Evolutionary conservation across 305 asterid genomes (phyloP), one percentile per base, ranked within the genome.

Genomic region (Ilex paraguariensis): DNA sequence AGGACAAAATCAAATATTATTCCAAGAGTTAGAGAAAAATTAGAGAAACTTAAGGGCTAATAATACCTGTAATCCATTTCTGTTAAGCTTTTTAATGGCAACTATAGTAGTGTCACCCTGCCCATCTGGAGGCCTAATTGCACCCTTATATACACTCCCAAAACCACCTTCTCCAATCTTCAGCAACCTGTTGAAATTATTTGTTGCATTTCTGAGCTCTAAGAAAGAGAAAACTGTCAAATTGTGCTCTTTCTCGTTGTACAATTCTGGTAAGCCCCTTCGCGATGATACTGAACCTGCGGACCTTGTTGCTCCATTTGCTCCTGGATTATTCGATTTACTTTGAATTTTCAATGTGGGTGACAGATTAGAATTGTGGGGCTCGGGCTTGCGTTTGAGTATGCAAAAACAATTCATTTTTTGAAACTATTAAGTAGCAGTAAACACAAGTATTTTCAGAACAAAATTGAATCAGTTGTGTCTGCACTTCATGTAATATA

Each of bases 341-440:
- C 40, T 54, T 28, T 59, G 50, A 30, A 63, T 56, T 39, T 84
- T 72, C 63, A 78, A 65, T 58, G 81, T 91, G 3, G 94, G 84
- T 36, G 3, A 82, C 88, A 15, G 88, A 83, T 71, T 36, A 4
- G 42, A 36, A 8, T 36, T 8, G 7, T 61, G 28, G 21, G 81
- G 50, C 58, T 63, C 67, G 2, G 77, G 67, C 55, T 61, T 75
- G 45, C 77, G 77, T 60, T 80, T 79, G 13, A 81, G 80, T 66
- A 80, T 70, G 54, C 66, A 7, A 53, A 82, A 84, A 72, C 95
- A 84, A 68, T 67, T 80, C 87, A 87, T 71, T 13, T 10, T 46
- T 46, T 10, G 15, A 11, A 13, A 2, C 42, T 4, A 46, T 10
- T 13, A 11, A 13, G 4, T 46, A 46, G 10, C 4, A 10, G n/a